Base-by-base conservation (phyloP, 2,329 filamentous ascomycete genomes). In the Capronia epimyces region DNA sequence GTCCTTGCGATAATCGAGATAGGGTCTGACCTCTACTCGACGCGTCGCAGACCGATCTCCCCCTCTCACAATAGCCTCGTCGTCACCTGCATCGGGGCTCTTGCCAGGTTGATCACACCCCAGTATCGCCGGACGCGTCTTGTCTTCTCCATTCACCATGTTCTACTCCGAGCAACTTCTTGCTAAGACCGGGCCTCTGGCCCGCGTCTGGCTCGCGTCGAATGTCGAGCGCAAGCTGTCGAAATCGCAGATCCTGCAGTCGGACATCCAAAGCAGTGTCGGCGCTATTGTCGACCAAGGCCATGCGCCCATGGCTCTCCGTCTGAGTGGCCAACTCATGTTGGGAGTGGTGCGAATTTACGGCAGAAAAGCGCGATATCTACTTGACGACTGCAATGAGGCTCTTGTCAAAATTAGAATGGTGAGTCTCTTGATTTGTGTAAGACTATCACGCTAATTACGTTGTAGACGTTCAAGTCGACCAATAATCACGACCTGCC, bases 141-240 rank as follows among this genome's bases (percentile, higher is more conserved):
- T 13, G 4, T 24, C 29, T 16, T 27, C 6, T 31, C 8, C 43
- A 15, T 24, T 16, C 63, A 65, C 56, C 64, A 98, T 98, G 93
- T 98, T 98, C 74, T 97, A 96, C 71, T 95, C 93, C 47, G 89
- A 95, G 76, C 89, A 89, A 49, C 81, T 98, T 53, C 81, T 98
- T 64, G 89, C 90, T 69, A 95, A 95, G 83, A 95, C 89, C 63
- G 93, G 93, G 76, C 91, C 93, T 65, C 74, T 98, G 77, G 93
- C 93, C 72, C 88, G 89, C 67, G 90, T 97, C 74, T 98, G 93
- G 93, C 81, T 97, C 56, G 95, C 93, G 25, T 89, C 93, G 75
- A 98, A 97, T 71, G 79, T 97, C 59, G 93, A 97, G 80, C 89
- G 91, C 77, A 98, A 97, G 75, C 83, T 98, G 54, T 95, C 90